These are phyloP conservation scores for Geotrichum candidum DNA, from an alignment of 1,139 yeast genomes.

Conservation along the genomic window DNA sequence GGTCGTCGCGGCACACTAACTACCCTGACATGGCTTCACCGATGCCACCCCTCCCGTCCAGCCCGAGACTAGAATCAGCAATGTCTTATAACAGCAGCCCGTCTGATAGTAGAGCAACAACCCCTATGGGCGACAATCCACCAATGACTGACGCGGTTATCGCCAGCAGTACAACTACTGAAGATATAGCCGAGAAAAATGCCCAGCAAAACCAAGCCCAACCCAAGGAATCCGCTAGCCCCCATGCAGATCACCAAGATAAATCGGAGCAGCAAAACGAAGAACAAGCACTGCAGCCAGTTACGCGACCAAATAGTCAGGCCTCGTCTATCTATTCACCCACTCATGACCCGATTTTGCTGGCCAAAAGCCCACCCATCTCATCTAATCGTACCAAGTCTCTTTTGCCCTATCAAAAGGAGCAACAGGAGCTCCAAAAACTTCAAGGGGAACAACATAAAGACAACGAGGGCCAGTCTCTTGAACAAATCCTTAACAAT, in stretches of 20 bases:
- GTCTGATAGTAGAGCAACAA: not conserved
- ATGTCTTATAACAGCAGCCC: not conserved
- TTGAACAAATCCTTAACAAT: not conserved
- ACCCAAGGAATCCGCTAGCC: not conserved
- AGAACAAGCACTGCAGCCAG: not conserved
- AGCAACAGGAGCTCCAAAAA: not conserved
- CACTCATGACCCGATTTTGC: conserved; percentile 3
- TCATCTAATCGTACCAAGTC: conserved; percentile 3
- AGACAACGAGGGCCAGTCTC: not conserved
- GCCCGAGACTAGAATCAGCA: not conserved
- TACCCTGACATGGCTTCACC: not conserved
- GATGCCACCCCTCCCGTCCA: not conserved
- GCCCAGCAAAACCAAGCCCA: not conserved
- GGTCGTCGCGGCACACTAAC: not conserved
- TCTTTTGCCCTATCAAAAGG: conserved; percentile 3
- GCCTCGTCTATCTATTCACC: conserved; percentile 11
- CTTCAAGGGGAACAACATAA: not conserved
- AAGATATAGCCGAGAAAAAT: not conserved
- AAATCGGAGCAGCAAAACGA: not conserved
- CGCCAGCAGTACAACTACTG: not conserved
- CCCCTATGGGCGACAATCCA: not conserved
- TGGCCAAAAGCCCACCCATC: not conserved
- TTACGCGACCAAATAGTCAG: not conserved
- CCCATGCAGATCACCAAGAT: not conserved
- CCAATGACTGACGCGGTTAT: not conserved